Conservation (phyloP, 2,329 filamentous ascomycete species). For the Aspergillus pseudoviridinutans region DNA sequence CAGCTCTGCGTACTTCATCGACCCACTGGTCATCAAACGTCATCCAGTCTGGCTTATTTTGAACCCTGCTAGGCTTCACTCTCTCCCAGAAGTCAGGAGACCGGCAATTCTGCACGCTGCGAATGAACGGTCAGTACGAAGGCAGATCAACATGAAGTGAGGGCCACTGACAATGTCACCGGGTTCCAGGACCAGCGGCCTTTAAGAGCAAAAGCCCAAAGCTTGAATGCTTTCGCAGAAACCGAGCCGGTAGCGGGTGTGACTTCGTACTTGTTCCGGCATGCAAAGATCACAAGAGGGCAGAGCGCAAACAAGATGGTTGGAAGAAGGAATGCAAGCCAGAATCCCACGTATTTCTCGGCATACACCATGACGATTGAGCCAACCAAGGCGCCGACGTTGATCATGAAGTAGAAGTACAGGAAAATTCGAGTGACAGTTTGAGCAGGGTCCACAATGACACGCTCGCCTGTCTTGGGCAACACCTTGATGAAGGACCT, state of each 20-base stretch:
- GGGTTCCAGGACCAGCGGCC: conserved; percentile 61
- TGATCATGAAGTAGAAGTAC: conserved; percentile 70
- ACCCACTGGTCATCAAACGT: conserved; percentile 79
- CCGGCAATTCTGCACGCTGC: conserved; percentile 17
- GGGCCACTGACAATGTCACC: conserved; percentile 30
- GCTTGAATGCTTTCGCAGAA: conserved; percentile 61
- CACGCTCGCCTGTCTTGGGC: conserved; percentile 57
- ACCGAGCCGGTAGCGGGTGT: conserved; percentile 70
- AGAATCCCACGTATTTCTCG: conserved; percentile 73
- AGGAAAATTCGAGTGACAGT: conserved; percentile 67
- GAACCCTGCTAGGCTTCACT: conserved; percentile 19
- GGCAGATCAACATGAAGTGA: background rate
- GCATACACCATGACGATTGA: conserved; percentile 67
- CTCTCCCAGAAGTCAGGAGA: conserved; percentile 18
- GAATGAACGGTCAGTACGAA: conserved; percentile 2
- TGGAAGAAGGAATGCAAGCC: conserved; percentile 55
- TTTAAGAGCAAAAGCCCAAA: conserved; percentile 60
- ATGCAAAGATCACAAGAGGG: conserved; percentile 57
- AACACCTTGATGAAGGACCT: conserved; percentile 54
- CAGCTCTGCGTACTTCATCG: conserved; percentile 67
- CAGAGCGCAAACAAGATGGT: conserved; percentile 61
- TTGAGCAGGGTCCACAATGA: conserved; percentile 65
- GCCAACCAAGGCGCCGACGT: conserved; percentile 59
- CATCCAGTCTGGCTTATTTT: conserved; percentile 46
- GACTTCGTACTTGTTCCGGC: conserved; percentile 60